phyloP scores from a whole-genome alignment of 2,329 filamentous ascomycete species.

The Biscogniauxia marginata region DNA sequence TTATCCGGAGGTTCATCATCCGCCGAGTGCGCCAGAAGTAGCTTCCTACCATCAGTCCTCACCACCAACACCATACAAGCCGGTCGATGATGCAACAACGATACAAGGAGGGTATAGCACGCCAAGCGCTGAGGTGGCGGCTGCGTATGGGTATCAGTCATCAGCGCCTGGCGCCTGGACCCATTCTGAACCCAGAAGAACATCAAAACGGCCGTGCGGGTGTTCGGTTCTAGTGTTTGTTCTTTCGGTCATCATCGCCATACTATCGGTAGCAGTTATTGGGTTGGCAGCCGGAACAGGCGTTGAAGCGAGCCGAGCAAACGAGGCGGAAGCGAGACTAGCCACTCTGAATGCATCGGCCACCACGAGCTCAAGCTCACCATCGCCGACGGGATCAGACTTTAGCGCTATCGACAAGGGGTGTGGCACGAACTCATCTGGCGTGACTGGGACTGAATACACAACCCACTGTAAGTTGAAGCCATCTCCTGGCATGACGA shows the following conservation, averaged over 20 bases:
- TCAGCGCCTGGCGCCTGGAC: constrained; percentile 12
- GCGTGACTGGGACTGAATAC: constrained; percentile 39
- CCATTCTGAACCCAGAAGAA: constrained; percentile 11
- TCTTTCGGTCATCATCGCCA: constrained; percentile 40
- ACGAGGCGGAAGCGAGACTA: constrained; percentile 35
- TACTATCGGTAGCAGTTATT: constrained; percentile 41
- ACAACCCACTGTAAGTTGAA: constrained; percentile 37
- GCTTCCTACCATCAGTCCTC: constrained; percentile 10
- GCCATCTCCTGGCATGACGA: neutral
- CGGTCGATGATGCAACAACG: constrained; percentile 13
- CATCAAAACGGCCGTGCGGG: constrained; percentile 32
- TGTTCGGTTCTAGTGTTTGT: constrained; percentile 40
- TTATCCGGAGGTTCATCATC: constrained; percentile 32
- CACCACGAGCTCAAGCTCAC: constrained; percentile 15
- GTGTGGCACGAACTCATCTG: constrained; percentile 37
- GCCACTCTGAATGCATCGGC: constrained; percentile 28
- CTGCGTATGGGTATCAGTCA: constrained; percentile 16
- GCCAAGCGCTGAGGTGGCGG: constrained; percentile 9
- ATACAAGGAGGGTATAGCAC: constrained; percentile 13
- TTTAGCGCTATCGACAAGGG: constrained; percentile 37
- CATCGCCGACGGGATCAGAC: constrained; percentile 27
- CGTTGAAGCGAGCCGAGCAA: constrained; percentile 40
- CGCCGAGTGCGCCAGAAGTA: constrained; percentile 26
- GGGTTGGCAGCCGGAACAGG: constrained; percentile 46
- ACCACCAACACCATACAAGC: constrained; percentile 17